These are phyloP conservation scores for Calvatia gigantea DNA, from an alignment of 768 basidiomycete genomes.

Conservation along the genomic window DNA sequence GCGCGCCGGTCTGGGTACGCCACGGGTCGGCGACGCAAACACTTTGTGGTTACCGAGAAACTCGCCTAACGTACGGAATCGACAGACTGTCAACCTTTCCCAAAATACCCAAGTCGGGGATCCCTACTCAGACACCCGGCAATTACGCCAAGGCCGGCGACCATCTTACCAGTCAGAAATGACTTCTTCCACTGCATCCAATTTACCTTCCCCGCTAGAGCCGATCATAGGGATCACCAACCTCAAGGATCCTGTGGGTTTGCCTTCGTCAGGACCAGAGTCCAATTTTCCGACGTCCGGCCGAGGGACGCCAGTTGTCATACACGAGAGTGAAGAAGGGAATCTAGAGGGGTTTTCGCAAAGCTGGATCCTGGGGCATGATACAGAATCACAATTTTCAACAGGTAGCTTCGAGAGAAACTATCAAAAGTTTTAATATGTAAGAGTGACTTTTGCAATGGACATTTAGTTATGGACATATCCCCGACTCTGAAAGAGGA, in stretches of 20 bases:
- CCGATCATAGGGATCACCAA: conserved; percentile 1
- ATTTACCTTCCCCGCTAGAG: conserved; percentile 4
- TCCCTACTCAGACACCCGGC: conserved; percentile 31
- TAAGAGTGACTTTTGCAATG: not conserved
- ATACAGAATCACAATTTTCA: conserved; percentile 15
- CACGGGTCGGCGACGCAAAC: not conserved
- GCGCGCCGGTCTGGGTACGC: not conserved
- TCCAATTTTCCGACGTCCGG: conserved; percentile 27
- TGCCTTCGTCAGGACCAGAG: conserved; percentile 5
- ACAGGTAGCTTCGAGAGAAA: not conserved
- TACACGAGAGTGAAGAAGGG: conserved; percentile 21
- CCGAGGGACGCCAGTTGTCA: conserved; percentile 26
- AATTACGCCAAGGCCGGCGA: conserved; percentile 6
- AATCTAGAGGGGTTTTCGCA: conserved; percentile 22
- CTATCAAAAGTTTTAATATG: not conserved
- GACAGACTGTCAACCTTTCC: conserved; percentile 10
- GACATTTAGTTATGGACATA: not conserved
- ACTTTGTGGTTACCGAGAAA: conserved; percentile 8
- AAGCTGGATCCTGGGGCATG: conserved; percentile 22
- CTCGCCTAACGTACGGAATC: conserved; percentile 13
- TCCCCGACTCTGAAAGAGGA: not conserved
- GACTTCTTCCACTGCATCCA: conserved; percentile 3
- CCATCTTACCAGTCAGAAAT: conserved; percentile 6
- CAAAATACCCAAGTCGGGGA: conserved; percentile 19
- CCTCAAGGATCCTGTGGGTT: not conserved